Base-by-base conservation (phyloP, 495 filamentous ascomycete species). In the Penicillium simplicissimum region DNA sequence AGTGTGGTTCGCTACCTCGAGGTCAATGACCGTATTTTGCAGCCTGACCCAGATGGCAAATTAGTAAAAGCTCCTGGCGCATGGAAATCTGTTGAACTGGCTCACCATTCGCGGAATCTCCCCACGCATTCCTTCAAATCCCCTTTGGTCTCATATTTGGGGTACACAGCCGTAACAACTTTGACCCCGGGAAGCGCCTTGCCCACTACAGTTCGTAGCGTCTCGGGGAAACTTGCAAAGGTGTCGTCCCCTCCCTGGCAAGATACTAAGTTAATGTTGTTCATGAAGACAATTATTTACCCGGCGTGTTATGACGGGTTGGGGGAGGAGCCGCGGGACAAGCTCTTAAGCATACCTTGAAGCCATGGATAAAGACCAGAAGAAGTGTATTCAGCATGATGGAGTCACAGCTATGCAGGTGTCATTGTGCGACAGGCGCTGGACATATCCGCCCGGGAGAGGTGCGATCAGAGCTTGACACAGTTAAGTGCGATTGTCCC, bases 291-390 rank as follows among this genome's bases (percentile, higher is more conserved):
- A 23, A n/a, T 23, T 13, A 28, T 48, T 14, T 17, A 31, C n/a
- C 31, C 13, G 31, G 33, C 19, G 28, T 19, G 38, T 23, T 43
- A 49, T 28, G 6, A 11, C 19, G 17, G 28, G 9, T 66, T 52
- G 53, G 62, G 60, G 57, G 51, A 62, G 19, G 19, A 36, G 31
- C 21, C 33, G 28, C 35, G 15, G 17, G 13, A 25, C 15, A 36
- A 31, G 7, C 42, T 62, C 13, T 48, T n/a, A 36, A 15, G 35
- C 76, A 52, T 74, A 94, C 92, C 87, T 98, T 96, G 84, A 98
- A 98, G 55, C 95, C 95, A 74, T 98, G 95, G 53, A 98, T 93
- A 76, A 97, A 98, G 70, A 90, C 91, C 54, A 98, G 77, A 11
- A 98, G 77, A 34, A 98, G 78, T 63, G 90, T 97, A 74, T 93